These are phyloP conservation scores for Isoetes engelmannii DNA, from an alignment of 83 land plant genomes.

Conservation along the genomic window DNA sequence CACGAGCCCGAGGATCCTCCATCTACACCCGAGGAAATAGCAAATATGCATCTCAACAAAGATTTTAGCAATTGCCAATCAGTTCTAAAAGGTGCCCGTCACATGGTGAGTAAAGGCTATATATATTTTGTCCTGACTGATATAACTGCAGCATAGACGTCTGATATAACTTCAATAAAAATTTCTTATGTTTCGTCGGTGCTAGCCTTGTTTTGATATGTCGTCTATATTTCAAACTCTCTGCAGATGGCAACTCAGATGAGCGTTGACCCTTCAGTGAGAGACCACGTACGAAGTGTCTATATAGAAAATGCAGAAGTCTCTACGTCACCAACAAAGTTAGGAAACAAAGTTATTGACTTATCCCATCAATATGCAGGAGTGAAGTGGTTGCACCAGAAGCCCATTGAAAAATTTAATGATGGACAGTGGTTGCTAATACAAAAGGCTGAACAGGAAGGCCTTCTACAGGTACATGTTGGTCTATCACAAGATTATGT, in stretches of 20 bases:
- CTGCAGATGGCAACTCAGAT: constrained; percentile 85
- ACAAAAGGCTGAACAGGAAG: constrained; percentile 93
- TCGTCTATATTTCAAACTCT: neutral
- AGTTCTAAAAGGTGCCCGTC: constrained; percentile 81
- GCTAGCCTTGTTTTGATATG: neutral
- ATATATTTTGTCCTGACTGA: too few relatives aligned
- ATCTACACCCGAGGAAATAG: constrained; percentile 78
- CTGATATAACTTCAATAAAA: too few relatives aligned
- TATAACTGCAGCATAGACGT: too few relatives aligned
- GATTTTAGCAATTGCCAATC: constrained; percentile 62
- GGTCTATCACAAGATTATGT: constrained; percentile 45
- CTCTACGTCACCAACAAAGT: constrained; percentile 67
- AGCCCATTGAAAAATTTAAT: constrained; percentile 58
- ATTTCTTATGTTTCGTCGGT: too few relatives aligned
- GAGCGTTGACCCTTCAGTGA: constrained; percentile 77
- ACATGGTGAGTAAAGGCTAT: constrained; percentile 61
- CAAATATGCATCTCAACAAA: constrained; percentile 36
- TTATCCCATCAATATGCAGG: constrained; percentile 72
- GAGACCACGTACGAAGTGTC: constrained; percentile 59
- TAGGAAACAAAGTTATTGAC: constrained; percentile 71
- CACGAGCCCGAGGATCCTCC: constrained; percentile 65
- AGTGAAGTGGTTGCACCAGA: constrained; percentile 80
- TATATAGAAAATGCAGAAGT: constrained; percentile 68
- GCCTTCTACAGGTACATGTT: constrained; percentile 69
- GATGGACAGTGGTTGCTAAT: constrained; percentile 90